Conservation (phyloP, 768 basidiomycete species). For the Pleurotus eryngii region DNA sequence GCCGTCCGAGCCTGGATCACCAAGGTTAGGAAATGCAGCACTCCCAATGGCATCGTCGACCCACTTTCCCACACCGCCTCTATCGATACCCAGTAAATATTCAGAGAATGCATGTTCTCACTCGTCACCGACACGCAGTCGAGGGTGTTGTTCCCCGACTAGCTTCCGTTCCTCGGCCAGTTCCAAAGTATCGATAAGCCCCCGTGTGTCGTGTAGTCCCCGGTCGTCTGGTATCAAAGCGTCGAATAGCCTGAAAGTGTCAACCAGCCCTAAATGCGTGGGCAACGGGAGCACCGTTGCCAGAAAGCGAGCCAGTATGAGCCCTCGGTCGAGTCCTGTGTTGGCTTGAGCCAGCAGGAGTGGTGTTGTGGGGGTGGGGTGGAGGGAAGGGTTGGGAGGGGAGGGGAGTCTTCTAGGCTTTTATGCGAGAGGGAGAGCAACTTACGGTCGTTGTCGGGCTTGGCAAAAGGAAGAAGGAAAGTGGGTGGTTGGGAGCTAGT, state of each 20-base stretch:
- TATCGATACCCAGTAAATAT: background rate
- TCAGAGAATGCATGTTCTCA: background rate
- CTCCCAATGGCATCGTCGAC: background rate
- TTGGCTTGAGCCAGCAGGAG: background rate
- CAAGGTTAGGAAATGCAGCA: background rate
- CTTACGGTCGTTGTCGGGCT: background rate
- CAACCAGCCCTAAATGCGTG: slow-evolving; percentile 3
- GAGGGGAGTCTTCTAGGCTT: background rate
- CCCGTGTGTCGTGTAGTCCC: background rate
- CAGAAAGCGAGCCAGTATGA: slow-evolving; percentile 6
- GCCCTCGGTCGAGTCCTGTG: slow-evolving; percentile 7
- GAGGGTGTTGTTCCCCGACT: background rate
- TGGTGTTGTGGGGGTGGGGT: background rate
- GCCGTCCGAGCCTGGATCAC: slow-evolving; percentile 4
- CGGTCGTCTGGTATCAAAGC: background rate
- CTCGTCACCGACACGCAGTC: background rate
- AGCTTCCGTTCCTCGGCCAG: background rate
- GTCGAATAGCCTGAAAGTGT: background rate
- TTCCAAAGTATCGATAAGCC: slow-evolving; percentile 1
- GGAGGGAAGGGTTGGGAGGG: background rate
- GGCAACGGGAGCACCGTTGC: background rate
- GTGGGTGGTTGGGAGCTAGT: slow-evolving; percentile 1
- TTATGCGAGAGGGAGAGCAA: background rate
- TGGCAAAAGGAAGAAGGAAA: background rate
- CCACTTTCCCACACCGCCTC: background rate